phyloP scores from a whole-genome alignment of 495 filamentous ascomycete genomes.

The Hypoxylon cercidicola region DNA sequence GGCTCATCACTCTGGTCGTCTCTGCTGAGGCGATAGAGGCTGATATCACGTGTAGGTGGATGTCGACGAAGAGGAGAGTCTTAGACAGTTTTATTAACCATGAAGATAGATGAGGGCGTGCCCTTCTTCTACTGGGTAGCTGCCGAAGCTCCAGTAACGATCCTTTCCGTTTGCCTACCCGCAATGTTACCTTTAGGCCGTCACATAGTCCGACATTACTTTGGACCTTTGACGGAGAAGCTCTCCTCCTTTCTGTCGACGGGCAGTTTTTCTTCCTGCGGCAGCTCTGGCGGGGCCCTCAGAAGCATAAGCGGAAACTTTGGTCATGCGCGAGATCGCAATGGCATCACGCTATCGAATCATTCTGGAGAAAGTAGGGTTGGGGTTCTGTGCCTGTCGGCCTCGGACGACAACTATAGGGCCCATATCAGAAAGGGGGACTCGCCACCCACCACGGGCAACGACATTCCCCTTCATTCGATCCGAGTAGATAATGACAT shows the following conservation, averaged over 20 bases:
- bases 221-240: conserved; percentile 2
- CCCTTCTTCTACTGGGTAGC: conserved; percentile 1
- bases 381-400: conserved; percentile 3
- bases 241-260: neutral
- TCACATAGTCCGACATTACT: neutral
- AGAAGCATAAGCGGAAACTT: conserved; percentile 1
- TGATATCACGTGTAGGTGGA: conserved; percentile 12
- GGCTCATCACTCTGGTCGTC: conserved; percentile 9
- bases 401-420: conserved; percentile 11
- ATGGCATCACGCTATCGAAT: neutral
- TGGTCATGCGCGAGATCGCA: neutral
- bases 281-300: neutral
- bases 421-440: conserved; percentile 14
- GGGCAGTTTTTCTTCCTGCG: neutral
- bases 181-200: conserved; percentile 39
- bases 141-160: conserved; percentile 32
- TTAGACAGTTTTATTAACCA: neutral
- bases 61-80: neutral
- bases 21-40: neutral
- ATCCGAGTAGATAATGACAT: conserved; percentile 16
- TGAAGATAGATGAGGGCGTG: conserved; percentile 1
- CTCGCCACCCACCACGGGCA: neutral
- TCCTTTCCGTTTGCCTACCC: conserved; percentile 48
- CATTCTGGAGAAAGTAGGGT: conserved; percentile 9
- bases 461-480: conserved; percentile 12